Evolutionary conservation across 78 protist genomes (phyloP).

Genomic region (Cyanophora paradoxa): DNA sequence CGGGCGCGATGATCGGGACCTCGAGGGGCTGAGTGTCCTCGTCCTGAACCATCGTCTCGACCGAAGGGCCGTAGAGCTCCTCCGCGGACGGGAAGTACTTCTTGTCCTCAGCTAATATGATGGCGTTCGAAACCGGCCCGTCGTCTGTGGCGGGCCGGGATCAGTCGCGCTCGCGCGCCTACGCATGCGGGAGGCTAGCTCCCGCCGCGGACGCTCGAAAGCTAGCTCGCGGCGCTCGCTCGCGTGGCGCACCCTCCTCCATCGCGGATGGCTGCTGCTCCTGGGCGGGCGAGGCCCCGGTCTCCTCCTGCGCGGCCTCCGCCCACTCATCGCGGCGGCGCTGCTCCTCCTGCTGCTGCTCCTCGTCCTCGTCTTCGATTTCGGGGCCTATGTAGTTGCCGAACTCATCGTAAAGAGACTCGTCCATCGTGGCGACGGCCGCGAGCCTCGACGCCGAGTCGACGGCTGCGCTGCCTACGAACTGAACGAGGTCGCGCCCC

Average conservation of each 20-base stretch:
- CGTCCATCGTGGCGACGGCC: too few relatives aligned
- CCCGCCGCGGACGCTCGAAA: too few relatives aligned
- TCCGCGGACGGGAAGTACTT: constrained; percentile 87
- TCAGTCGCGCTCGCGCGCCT: too few relatives aligned
- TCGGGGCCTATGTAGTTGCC: constrained; percentile 92
- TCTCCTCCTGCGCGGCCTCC: constrained; percentile 27
- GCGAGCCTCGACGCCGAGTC: too few relatives aligned
- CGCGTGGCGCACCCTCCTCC: too few relatives aligned
- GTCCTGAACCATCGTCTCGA: constrained; percentile 89
- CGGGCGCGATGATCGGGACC: constrained; percentile 92
- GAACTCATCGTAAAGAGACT: constrained; percentile 83
- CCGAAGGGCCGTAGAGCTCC: constrained; percentile 56
- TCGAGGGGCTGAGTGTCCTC: constrained; percentile 94
- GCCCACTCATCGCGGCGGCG: constrained; percentile 32
- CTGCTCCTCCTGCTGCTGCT: constrained; percentile 46
- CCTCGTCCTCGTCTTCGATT: constrained; percentile 42
- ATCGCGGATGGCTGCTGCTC: neutral
- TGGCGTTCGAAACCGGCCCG: too few relatives aligned
- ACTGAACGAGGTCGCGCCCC: too few relatives aligned
- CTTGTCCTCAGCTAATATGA: constrained; percentile 94
- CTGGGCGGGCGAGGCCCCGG: neutral
- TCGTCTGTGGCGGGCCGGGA: too few relatives aligned
- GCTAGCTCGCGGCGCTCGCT: too few relatives aligned
- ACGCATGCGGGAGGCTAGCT: too few relatives aligned
- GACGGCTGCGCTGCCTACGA: too few relatives aligned